Evolutionary conservation across 306 rosid species (phyloP).

Genomic region (Dalbergia cultrata): DNA sequence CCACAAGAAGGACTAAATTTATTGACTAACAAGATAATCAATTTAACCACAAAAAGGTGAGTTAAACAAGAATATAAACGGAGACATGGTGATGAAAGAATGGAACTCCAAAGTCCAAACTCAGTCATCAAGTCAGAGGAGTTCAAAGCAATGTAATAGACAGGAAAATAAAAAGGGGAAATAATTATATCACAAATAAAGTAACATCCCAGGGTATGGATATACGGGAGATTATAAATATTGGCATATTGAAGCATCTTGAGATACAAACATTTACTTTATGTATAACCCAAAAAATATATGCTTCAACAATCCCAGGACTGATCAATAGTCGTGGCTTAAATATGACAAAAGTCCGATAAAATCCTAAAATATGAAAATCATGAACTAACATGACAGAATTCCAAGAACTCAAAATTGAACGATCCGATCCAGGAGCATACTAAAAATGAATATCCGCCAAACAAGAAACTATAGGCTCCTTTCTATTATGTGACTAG

Average conservation of each 20-base stretch:
- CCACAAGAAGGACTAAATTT: background rate
- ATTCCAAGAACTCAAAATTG: background rate
- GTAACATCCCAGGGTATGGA: background rate
- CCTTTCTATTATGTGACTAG: no score
- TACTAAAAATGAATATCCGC: no score
- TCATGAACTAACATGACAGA: background rate
- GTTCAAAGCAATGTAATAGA: slow-evolving; percentile 80
- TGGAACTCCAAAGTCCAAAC: slow-evolving; percentile 67
- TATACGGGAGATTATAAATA: background rate
- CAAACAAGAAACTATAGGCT: no score
- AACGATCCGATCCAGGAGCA: background rate
- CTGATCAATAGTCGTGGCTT: background rate
- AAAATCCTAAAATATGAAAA: background rate
- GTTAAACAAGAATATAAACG: slow-evolving; percentile 51
- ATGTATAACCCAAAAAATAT: background rate
- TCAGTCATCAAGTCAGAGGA: slow-evolving; percentile 73
- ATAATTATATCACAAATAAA: slow-evolving; percentile 7
- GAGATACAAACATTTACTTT: background rate
- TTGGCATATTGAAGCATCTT: background rate
- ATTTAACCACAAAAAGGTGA: background rate
- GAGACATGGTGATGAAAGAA: slow-evolving; percentile 75
- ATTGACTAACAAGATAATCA: background rate
- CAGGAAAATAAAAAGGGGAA: slow-evolving; percentile 61
- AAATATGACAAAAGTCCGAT: background rate
- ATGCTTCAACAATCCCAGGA: background rate